Evolutionary conservation across 2,329 filamentous ascomycete genomes (phyloP), one percentile per base, ranked within the genome.

Genomic region (Nothomitra cinnamomea): DNA sequence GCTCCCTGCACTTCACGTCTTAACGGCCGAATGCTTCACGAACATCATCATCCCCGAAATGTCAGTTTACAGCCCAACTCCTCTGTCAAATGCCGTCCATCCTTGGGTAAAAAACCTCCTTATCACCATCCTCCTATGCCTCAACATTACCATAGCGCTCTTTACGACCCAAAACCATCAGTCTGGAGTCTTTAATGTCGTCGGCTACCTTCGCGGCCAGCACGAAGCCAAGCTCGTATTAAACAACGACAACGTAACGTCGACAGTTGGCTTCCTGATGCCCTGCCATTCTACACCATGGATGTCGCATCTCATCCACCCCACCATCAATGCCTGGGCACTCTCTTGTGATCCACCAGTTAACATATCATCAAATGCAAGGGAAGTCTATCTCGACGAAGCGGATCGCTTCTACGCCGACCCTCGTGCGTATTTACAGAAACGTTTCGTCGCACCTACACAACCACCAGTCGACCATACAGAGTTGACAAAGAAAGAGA

Each of bases 241-340:
- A 10, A 32, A 32, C 5, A 10, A 10, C 10, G 28, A 10, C 28
- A 62, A 67, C 55, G 42, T 64, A 71, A 52, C 19, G 52, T 74
- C 76, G 25, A 76, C 76, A 2, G 71, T 82, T 35, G 83, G 84
- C 19, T 95, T 96, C 69, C 75, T 98, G 22, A 94, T 89, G 76
- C 92, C 92, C 8, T 98, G 92, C 69, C 92, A 98, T 72, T 86
- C 85, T 59, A 96, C 90, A 0, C 90, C 92, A 1, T 96, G 92
- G 90, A 84, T 89, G 61, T 88, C 84, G 15, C 85, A 94, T 62
- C 76, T 96, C 40, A 73, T 94, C 56, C 78, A 92, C 62, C 78
- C 86, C 0, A 70, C 72, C 28, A 79, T 95, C 53, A 70, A 78
- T 55, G 88, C 87, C 2, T 89, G 89, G 73, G 90, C 89, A 0